phyloP scores from a whole-genome alignment of 2,329 filamentous ascomycete genomes.

The Trichoderma sp. region DNA sequence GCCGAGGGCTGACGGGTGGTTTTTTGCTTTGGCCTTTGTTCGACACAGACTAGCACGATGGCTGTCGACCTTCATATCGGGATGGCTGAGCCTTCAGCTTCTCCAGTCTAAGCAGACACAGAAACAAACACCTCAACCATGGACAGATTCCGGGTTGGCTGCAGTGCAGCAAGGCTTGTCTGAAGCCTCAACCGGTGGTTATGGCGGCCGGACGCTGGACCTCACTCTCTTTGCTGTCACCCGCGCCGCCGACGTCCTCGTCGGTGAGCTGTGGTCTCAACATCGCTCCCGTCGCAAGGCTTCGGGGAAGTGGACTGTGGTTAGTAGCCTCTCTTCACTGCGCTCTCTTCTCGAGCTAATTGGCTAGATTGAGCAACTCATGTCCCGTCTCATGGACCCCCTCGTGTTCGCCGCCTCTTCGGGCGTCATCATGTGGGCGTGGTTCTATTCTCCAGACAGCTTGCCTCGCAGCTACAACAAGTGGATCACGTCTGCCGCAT shows the following conservation, averaged over 20 bases:
- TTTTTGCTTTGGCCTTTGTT: not conserved
- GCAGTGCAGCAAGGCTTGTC: slow-evolving; percentile 30
- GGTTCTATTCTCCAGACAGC: slow-evolving; percentile 71
- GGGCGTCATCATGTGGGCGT: slow-evolving; percentile 82
- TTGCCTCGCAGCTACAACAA: slow-evolving; percentile 72
- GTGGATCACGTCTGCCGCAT: slow-evolving; percentile 77
- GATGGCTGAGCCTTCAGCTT: slow-evolving; percentile 54
- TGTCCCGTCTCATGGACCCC: slow-evolving; percentile 54
- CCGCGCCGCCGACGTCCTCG: slow-evolving; percentile 67
- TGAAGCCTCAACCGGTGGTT: slow-evolving; percentile 25
- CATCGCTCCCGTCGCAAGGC: slow-evolving; percentile 44
- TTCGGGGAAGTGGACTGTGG: slow-evolving; percentile 46
- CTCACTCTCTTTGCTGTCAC: slow-evolving; percentile 75
- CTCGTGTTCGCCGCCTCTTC: slow-evolving; percentile 68
- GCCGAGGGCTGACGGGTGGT: slow-evolving; percentile 5
- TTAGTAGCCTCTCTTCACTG: slow-evolving; percentile 28
- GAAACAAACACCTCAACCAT: slow-evolving; percentile 29
- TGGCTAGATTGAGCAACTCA: slow-evolving; percentile 32
- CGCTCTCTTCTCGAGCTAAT: slow-evolving; percentile 17
- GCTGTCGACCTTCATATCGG: slow-evolving; percentile 57
- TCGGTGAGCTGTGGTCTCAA: slow-evolving; percentile 62
- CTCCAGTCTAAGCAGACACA: slow-evolving; percentile 53
- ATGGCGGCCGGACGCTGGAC: slow-evolving; percentile 73
- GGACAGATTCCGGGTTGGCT: slow-evolving; percentile 40
- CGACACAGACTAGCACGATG: slow-evolving; percentile 51